These are phyloP conservation scores for Triticum aestivum DNA, from an alignment of 176 grass and related monocot species.

Conservation along the genomic window DNA sequence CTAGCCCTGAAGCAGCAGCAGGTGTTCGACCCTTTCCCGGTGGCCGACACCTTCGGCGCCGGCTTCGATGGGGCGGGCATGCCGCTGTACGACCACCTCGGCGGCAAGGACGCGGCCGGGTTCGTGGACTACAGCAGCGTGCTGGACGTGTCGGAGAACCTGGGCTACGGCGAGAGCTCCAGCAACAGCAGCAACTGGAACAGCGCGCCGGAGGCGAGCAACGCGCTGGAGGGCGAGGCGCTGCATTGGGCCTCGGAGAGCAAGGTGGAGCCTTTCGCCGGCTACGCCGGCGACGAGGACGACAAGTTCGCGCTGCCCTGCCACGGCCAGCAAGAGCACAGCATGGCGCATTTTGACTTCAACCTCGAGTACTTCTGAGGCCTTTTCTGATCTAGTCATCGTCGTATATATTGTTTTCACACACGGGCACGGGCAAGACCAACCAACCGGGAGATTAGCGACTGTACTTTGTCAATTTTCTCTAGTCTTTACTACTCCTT, in stretches of 20 bases:
- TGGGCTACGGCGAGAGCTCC: constrained; percentile 67
- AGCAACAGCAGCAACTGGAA: constrained; percentile 82
- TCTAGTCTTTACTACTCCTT: constrained; percentile 31
- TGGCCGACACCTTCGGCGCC: constrained; percentile 42
- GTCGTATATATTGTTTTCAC: constrained; percentile 30
- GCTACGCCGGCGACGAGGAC: constrained; percentile 31
- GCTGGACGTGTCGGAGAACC: constrained; percentile 70
- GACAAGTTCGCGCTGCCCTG: constrained; percentile 58
- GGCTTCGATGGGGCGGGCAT: constrained; percentile 31
- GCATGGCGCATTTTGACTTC: constrained; percentile 50
- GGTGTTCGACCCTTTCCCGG: constrained; percentile 72
- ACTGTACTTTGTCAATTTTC: constrained; percentile 39
- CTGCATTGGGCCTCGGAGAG: constrained; percentile 67
- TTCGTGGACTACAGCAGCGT: constrained; percentile 72
- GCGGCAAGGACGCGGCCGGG: constrained; percentile 20
- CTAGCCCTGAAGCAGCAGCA: constrained; percentile 18
- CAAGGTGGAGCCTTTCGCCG: constrained; percentile 23
- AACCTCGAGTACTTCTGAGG: constrained; percentile 72
- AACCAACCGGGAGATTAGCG: constrained; percentile 35
- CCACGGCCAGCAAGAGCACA: constrained; percentile 48
- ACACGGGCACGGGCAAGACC: neutral
- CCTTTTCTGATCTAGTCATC: constrained; percentile 6
- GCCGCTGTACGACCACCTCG: constrained; percentile 30
- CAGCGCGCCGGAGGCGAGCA: constrained; percentile 42
- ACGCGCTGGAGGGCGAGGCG: constrained; percentile 42